These are phyloP conservation scores for Clonostachys rhizophaga DNA, from an alignment of 2,329 filamentous ascomycete genomes.

Conservation along the genomic window DNA sequence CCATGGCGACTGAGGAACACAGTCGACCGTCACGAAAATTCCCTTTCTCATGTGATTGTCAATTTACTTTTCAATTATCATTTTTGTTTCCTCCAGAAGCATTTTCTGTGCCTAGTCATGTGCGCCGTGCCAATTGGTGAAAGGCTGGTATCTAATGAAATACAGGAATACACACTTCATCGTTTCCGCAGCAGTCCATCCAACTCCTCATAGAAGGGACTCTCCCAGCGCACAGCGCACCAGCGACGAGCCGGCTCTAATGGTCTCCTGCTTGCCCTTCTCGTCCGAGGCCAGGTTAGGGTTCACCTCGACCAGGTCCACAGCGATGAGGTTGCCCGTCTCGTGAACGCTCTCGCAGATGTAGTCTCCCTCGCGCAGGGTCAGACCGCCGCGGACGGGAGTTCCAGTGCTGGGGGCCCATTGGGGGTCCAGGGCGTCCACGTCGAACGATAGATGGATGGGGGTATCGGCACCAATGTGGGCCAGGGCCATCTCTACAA, in stretches of 20 bases:
- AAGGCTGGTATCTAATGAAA: too few relatives aligned
- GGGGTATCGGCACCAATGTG: constrained; percentile 94
- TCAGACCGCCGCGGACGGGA: constrained; percentile 88
- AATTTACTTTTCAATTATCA: too few relatives aligned
- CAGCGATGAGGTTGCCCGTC: constrained; percentile 72
- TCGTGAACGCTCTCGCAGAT: constrained; percentile 86
- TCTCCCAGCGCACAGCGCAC: constrained; percentile 91
- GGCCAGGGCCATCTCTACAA: constrained; percentile 97
- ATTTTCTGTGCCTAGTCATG: neutral
- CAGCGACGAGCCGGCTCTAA: constrained; percentile 84
- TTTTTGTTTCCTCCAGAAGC: neutral
- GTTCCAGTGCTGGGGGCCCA: constrained; percentile 97
- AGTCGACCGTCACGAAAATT: too few relatives aligned
- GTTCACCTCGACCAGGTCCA: constrained; percentile 82
- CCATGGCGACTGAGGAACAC: too few relatives aligned
- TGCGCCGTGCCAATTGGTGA: too few relatives aligned
- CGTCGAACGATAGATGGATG: constrained; percentile 95
- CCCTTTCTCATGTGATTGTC: too few relatives aligned
- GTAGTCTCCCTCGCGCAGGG: constrained; percentile 91
- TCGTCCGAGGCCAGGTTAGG: constrained; percentile 61
- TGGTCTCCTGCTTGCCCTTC: constrained; percentile 75
- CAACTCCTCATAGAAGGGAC: constrained; percentile 61
- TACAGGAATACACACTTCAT: too few relatives aligned
- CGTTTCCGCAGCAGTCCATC: too few relatives aligned
- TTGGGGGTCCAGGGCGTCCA: constrained; percentile 92